phyloP scores from a whole-genome alignment of 176 grass and related monocot species.

The Oryza australiensis region DNA sequence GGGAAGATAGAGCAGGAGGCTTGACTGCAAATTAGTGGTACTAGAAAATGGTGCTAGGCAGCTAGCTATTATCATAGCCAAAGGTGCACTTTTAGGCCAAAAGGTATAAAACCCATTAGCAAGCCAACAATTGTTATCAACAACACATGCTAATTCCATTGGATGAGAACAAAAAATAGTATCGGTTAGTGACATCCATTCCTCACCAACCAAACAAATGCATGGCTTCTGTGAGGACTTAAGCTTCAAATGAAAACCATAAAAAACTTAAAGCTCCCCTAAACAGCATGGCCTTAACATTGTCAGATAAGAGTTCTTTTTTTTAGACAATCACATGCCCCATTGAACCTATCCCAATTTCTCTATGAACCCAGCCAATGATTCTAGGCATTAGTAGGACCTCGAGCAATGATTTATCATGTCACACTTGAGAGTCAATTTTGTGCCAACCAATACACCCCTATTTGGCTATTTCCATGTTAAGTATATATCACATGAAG shows the following conservation, averaged over 20 bases:
- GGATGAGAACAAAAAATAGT: background rate
- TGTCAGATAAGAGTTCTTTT: background rate
- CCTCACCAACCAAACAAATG: background rate
- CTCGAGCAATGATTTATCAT: background rate
- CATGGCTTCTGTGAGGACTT: background rate
- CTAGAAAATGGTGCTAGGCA: background rate
- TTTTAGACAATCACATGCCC: background rate
- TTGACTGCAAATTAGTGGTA: background rate
- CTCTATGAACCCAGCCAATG: background rate
- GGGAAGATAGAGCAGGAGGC: background rate
- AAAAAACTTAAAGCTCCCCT: background rate
- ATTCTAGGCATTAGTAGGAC: background rate
- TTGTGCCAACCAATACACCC: background rate
- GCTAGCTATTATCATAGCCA: constrained; percentile 17
- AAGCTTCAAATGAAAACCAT: background rate
- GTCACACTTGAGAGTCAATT: background rate
- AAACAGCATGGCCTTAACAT: background rate
- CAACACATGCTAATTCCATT: background rate
- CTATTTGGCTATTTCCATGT: background rate
- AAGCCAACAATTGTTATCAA: background rate
- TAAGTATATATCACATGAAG: background rate
- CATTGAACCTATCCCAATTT: background rate
- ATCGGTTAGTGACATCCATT: background rate
- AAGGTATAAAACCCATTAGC: background rate
- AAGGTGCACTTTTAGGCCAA: background rate